phyloP scores from a whole-genome alignment of 208 protist genomes.

The Trypanosoma caninum region DNA sequence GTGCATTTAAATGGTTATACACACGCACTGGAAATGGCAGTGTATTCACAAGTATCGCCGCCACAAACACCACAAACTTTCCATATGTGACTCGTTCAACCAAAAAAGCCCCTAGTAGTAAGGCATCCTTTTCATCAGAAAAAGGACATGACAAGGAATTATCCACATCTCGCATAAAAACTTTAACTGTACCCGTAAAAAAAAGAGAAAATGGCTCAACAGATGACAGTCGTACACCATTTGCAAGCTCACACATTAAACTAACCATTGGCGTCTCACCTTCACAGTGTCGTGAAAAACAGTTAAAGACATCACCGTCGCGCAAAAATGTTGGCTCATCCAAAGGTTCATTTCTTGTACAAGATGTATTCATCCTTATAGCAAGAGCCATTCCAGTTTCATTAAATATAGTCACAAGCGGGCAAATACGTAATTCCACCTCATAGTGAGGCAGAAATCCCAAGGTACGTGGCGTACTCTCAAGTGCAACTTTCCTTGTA shows the following conservation, averaged over 20 bases:
- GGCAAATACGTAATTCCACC: constrained; percentile 26
- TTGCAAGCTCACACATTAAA: constrained; percentile 13
- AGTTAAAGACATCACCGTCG: constrained; percentile 16
- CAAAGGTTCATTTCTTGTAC: neutral
- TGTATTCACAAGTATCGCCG: constrained; percentile 5
- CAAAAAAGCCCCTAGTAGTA: no score
- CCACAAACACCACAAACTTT: constrained; percentile 17
- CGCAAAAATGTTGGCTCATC: neutral
- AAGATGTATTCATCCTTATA: constrained; percentile 7
- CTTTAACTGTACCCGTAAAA: constrained; percentile 7
- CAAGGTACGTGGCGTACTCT: constrained; percentile 21
- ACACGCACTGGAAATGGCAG: constrained; percentile 19
- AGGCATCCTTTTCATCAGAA: no score
- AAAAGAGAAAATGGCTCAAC: neutral
- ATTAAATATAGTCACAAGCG: constrained; percentile 31
- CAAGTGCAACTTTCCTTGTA: constrained; percentile 18
- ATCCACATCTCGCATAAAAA: constrained; percentile 1
- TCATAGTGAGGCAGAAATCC: constrained; percentile 32
- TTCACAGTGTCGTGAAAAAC: constrained; percentile 1
- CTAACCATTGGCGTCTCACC: neutral
- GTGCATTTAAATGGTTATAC: constrained; percentile 10
- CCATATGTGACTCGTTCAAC: constrained; percentile 5
- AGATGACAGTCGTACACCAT: constrained; percentile 12
- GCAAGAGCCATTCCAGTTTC: constrained; percentile 22
- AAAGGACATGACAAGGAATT: no score